Conservation (phyloP, 108 stramenopile species). For the Skeletonema menzelii region DNA sequence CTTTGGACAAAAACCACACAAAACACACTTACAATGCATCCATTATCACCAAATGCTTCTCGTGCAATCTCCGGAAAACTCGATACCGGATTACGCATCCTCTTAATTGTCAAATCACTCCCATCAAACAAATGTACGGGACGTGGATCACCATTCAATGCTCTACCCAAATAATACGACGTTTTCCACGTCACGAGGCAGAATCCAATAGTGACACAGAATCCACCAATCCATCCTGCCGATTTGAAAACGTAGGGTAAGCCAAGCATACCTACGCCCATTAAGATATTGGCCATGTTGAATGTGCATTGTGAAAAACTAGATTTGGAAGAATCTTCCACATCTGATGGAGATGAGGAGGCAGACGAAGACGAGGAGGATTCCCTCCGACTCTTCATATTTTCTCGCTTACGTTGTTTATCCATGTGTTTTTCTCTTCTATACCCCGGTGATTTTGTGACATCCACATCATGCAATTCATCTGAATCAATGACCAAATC, state of each 20-base stretch:
- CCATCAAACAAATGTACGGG: conserved; percentile 56
- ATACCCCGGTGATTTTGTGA: conserved; percentile 35
- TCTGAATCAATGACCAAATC: conserved; percentile 6
- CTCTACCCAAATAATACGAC: conserved; percentile 72
- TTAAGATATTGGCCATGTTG: conserved; percentile 81
- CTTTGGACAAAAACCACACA: background rate
- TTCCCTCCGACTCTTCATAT: background rate
- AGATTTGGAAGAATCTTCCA: conserved; percentile 49
- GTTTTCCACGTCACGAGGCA: conserved; percentile 69
- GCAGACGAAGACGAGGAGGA: background rate
- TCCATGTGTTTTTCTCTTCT: conserved; percentile 33
- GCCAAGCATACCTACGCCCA: conserved; percentile 81
- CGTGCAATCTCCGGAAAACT: conserved; percentile 82
- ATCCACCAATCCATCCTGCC: conserved; percentile 70
- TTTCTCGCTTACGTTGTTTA: conserved; percentile 24
- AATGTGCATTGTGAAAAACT: conserved; percentile 64
- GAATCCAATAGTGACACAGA: conserved; percentile 46
- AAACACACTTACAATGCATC: conserved; percentile 28
- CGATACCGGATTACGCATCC: conserved; percentile 64
- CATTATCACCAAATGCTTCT: conserved; percentile 65
- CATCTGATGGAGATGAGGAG: background rate
- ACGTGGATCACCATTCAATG: conserved; percentile 79
- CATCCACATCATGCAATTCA: conserved; percentile 24
- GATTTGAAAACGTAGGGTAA: conserved; percentile 66
- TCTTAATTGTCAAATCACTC: conserved; percentile 11